Conservation (phyloP, 2,329 filamentous ascomycete genomes). For the Geosmithia putterillii region DNA sequence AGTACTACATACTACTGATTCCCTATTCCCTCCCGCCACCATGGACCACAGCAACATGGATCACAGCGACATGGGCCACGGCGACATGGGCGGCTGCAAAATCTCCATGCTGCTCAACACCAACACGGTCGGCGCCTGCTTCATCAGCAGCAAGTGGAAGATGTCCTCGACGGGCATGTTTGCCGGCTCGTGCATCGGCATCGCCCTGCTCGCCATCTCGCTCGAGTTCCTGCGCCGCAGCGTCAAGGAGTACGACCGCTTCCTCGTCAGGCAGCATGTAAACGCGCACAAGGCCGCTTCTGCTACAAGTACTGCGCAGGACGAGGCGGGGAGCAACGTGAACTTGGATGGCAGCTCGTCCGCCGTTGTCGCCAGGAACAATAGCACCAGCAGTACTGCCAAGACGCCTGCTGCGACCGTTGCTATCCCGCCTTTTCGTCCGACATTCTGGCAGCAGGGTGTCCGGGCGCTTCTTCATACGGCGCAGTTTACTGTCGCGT, state of each 20-base stretch:
- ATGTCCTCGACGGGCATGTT: conserved; percentile 60
- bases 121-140: conserved; percentile 55
- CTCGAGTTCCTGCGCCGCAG: conserved; percentile 63
- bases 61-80: conserved; percentile 3
- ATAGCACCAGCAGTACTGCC: background rate
- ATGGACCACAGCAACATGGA: background rate
- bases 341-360: background rate
- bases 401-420: background rate
- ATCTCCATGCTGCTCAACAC: conserved; percentile 67
- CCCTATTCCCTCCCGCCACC: background rate
- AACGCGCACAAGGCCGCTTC: conserved; percentile 8
- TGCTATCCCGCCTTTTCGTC: conserved; percentile 30
- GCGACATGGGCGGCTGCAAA: conserved; percentile 21
- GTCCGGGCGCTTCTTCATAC: conserved; percentile 56
- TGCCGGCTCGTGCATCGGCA: conserved; percentile 68
- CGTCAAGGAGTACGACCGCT: conserved; percentile 61
- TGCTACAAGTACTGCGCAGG: too few relatives aligned
- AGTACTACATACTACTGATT: background rate
- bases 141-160: conserved; percentile 59
- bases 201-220: conserved; percentile 58
- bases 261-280: conserved; percentile 42
- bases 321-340: background rate
- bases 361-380: background rate
- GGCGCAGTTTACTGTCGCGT: conserved; percentile 61
- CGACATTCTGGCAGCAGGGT: conserved; percentile 52